phyloP scores from a whole-genome alignment of 768 basidiomycete genomes.

The Aureoboletus auriporus region DNA sequence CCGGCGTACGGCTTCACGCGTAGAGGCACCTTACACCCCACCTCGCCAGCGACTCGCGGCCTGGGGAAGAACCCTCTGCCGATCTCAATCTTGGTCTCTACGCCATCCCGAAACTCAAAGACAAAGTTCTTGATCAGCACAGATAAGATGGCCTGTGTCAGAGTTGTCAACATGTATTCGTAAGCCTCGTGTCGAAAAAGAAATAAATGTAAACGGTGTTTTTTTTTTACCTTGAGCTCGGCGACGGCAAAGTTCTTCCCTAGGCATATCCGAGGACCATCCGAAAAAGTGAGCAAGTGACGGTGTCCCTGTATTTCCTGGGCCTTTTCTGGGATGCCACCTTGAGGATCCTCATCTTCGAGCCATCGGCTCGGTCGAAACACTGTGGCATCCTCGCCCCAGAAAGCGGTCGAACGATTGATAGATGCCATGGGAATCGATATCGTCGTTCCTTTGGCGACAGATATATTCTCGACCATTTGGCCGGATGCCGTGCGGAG shows the following conservation, averaged over 20 bases:
- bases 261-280: conserved; percentile 48
- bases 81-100: conserved; percentile 18
- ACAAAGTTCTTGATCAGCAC: conserved; percentile 42
- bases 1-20: conserved; percentile 14
- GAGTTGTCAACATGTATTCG: background rate
- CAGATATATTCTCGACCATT: conserved; percentile 33
- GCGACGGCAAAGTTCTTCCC: conserved; percentile 47
- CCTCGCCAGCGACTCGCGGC: conserved; percentile 15
- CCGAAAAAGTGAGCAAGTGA: conserved; percentile 48
- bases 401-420: conserved; percentile 48
- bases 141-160: conserved; percentile 36
- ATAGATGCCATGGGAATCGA: conserved; percentile 40
- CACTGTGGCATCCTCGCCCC: conserved; percentile 56
- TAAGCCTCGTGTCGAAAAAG: background rate
- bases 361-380: conserved; percentile 69
- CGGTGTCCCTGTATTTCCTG: conserved; percentile 46
- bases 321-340: conserved; percentile 24
- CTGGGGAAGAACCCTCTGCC: conserved; percentile 12
- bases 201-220: background rate
- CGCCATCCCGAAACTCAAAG: conserved; percentile 34
- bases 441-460: conserved; percentile 46
- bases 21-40: conserved; percentile 25
- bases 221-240: conserved; percentile 27
- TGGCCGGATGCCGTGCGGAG: conserved; percentile 42
- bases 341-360: conserved; percentile 10